Evolutionary conservation across 257 asterid species (phyloP), one percentile per base, ranked within the genome.

Genomic region (Solanum paucissectum): DNA sequence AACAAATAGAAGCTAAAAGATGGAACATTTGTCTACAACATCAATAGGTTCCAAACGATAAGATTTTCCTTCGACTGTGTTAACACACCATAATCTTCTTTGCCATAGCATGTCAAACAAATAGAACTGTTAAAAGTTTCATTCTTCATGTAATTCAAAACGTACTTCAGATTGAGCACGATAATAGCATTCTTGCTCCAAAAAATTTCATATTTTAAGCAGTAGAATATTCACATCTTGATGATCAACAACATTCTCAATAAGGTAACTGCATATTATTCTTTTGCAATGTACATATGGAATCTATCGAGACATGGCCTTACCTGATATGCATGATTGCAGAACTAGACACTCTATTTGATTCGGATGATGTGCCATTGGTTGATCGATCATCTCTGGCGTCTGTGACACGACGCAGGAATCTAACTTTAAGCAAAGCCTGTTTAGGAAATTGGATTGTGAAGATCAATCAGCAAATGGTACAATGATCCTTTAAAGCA

Each of bases 251-350:
- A 46, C 10, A 9, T 44, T 46, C 66, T 27, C 66, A 16, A n/a
- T 3, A 40, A 49, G 58, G 76, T 12, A 87, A 44, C 25, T 55
- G 66, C 49, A 72, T 9, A 72, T 64, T 36, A 40, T 16, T 34
- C 62, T 11, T 44, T 44, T 86, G 16, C 29, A 13, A 64, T 84
- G 87, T 55, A 7, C 14, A 5, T 37, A n/a, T 84, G 62, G 18
- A n/a, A 84, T n/a, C 36, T 38, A 20, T 5, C 9, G 1, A 37
- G 58, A 18, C 64, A 85, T 25, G 33, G 20, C 12, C 0, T 83
- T 29, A 95, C 98, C 98, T 92, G 89, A 86, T 86, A 68, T 86
- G 91, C 84, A 76, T 16, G 75, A 89, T 68, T 44, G 88, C 75
- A 44, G 94, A 88, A 76, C 76, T 95, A 12, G 88, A 58, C 21